Percentiles rank a stretch among this genome's conserved stretches.
phyloP scores from a whole-genome alignment of 2,329 filamentous ascomycete genomes.

The Diplodia intermedia region DNA sequence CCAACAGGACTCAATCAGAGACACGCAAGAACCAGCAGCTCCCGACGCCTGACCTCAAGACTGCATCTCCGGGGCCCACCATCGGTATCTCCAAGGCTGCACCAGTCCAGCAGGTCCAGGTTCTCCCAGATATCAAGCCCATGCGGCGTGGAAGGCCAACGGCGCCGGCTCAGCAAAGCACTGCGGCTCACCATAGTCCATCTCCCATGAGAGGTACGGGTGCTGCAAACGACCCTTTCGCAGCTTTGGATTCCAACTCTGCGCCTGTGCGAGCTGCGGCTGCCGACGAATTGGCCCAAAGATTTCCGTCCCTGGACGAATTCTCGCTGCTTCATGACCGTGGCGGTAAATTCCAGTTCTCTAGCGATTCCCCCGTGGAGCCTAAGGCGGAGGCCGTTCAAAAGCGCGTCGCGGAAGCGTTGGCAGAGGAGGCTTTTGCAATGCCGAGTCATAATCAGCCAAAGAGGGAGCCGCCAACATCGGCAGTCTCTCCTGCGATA shows the following conservation, averaged over 20 bases:
- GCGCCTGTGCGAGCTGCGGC: constrained; percentile 56
- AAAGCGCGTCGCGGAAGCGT: constrained; percentile 73
- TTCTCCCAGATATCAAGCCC: constrained; percentile 86
- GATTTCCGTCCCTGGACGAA: constrained; percentile 91
- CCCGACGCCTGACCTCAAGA: constrained; percentile 62
- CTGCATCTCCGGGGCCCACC: constrained; percentile 61
- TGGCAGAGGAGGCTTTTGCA: constrained; percentile 86
- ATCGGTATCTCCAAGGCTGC: constrained; percentile 84
- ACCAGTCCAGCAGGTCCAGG: constrained; percentile 71
- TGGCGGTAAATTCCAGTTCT: constrained; percentile 84
- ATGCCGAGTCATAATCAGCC: constrained; percentile 42
- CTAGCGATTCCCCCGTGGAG: constrained; percentile 55
- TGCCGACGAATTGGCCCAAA: constrained; percentile 79
- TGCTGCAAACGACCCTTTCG: constrained; percentile 78
- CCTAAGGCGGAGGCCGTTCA: constrained; percentile 49
- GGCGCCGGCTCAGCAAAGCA: constrained; percentile 54
- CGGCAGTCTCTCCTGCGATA: constrained; percentile 43
- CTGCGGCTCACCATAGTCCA: constrained; percentile 63
- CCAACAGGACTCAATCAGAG: constrained; percentile 68
- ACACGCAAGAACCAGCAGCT: constrained; percentile 65
- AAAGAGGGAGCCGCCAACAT: constrained; percentile 39
- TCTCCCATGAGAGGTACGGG: constrained; percentile 71
- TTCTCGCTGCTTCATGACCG: constrained; percentile 89
- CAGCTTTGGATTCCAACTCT: constrained; percentile 77
- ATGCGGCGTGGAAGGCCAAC: constrained; percentile 87